These are phyloP conservation scores for Pseudopediastrum boryanum DNA, from an alignment of 139 green algal genomes.

Conservation along the genomic window DNA sequence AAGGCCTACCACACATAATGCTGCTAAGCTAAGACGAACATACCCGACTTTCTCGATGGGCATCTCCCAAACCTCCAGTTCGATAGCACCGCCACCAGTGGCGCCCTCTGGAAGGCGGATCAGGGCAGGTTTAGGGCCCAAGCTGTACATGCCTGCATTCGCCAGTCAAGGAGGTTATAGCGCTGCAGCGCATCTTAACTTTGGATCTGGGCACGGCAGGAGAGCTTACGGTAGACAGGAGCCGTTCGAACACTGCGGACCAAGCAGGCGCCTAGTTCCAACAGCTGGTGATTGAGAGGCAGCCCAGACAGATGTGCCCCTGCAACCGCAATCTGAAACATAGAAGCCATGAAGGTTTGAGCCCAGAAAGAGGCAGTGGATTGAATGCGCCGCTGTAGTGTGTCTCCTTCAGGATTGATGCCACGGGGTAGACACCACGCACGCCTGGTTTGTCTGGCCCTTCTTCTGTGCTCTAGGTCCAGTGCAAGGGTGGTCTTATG, in stretches of 20 bases:
- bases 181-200: neutral
- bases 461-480: too few relatives aligned
- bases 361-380: too few relatives aligned
- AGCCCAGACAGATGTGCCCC: conserved; percentile 43
- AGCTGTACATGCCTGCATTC: conserved; percentile 45
- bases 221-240: conserved; percentile 52
- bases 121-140: conserved; percentile 48
- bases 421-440: too few relatives aligned
- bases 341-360: conserved; percentile 12
- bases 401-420: too few relatives aligned
- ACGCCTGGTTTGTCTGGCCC: too few relatives aligned
- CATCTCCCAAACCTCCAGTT: conserved; percentile 74
- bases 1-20: too few relatives aligned
- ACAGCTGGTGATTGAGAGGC: conserved; percentile 68
- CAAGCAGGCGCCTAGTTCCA: conserved; percentile 51
- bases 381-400: too few relatives aligned
- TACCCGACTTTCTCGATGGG: conserved; percentile 68
- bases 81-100: conserved; percentile 34
- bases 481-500: too few relatives aligned
- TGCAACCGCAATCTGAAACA: conserved; percentile 29
- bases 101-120: conserved; percentile 38
- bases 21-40: too few relatives aligned
- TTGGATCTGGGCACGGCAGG: too few relatives aligned
- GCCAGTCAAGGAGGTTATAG: neutral
- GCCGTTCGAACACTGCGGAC: conserved; percentile 55